Base-by-base conservation (phyloP, 1,284 basidiomycete species). In the Rhizoctonia solani region DNA sequence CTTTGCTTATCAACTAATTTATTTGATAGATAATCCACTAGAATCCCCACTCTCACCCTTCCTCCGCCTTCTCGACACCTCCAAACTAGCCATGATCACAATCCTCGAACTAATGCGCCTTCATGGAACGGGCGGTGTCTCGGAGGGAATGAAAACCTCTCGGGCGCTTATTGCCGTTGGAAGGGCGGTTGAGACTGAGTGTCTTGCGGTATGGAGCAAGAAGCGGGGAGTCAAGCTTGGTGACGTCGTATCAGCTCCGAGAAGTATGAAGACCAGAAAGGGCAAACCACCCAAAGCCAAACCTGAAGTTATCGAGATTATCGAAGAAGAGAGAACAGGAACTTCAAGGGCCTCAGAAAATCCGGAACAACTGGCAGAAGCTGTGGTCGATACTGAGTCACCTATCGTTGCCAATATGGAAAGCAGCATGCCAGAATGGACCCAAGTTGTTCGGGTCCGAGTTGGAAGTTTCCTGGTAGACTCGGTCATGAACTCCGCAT, bases 31-130 rank as follows among this genome's bases (percentile, higher is more conserved):
- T 25, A 65, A 66, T 30, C 63, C 63, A 54, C n/a, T 66, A 13
- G 63, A 66, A 13, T 27, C 63, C 2, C 58, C 74, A 32, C 69
- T 85, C 30, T 79, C 76, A 9, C 84, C 90, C 1, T 96, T 95
- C 79, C 79, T 98, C 6, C 79, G 82, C 0, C 83, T 95, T 0
- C 81, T 99, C 21, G 84, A 87, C 13, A 81, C 89, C 0, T 86
- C 92, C 55, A 90, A 90, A 69, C 82, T 98, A 8, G 93, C 94
- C 0, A 81, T 98, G 23, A 88, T 98, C 74, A 91, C 91, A 2
- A 93, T 98, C 70, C 82, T 96, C 37, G 95, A 98, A 76, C 77
- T 95, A 58, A 92, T 98, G 90, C 86, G 92, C 16, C 78, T 95
- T 49, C 85, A 89, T 49, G 89, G 90, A 4, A 82, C 85, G 0